Evolutionary conservation across 108 stramenopile species (phyloP).

Genomic region (Nitzschia sp.): DNA sequence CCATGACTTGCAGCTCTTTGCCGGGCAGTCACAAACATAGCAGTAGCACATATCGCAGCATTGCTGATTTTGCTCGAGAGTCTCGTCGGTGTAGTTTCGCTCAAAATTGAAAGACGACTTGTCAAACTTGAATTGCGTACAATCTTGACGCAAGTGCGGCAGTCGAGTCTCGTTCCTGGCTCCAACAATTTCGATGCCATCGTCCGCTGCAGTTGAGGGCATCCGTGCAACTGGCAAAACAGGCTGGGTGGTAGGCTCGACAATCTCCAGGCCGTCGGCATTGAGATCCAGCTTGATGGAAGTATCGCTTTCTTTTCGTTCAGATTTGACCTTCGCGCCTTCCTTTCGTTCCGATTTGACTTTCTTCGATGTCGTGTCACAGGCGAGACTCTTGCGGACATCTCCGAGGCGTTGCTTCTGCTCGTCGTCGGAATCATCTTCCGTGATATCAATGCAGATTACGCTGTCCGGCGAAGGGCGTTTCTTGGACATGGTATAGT

Average conservation of each 20-base stretch:
- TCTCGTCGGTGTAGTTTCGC: not conserved
- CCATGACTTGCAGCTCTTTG: constrained; percentile 25
- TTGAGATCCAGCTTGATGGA: not conserved
- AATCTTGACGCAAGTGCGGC: constrained; percentile 42
- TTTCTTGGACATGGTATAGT: constrained; percentile 5
- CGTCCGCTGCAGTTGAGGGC: constrained; percentile 23
- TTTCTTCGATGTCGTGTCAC: not conserved
- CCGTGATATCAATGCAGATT: not conserved
- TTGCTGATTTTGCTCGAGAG: not conserved
- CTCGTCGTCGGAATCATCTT: constrained; percentile 1
- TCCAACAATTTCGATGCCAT: constrained; percentile 34
- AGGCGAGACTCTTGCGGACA: not conserved
- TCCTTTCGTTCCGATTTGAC: not conserved
- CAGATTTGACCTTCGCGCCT: not conserved
- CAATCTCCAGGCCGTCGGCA: not conserved
- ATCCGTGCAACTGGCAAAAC: not conserved
- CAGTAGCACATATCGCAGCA: constrained; percentile 47
- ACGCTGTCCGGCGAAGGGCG: not conserved
- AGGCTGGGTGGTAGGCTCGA: not conserved
- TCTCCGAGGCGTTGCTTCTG: not conserved
- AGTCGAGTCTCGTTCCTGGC: constrained; percentile 25
- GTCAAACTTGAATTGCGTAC: constrained; percentile 31
- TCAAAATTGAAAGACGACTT: not conserved
- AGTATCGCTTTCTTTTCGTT: no score
- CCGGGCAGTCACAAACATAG: constrained; percentile 38